These are phyloP conservation scores for Gossypium schwendimanii DNA, from an alignment of 441 rosid genomes.

Conservation along the genomic window DNA sequence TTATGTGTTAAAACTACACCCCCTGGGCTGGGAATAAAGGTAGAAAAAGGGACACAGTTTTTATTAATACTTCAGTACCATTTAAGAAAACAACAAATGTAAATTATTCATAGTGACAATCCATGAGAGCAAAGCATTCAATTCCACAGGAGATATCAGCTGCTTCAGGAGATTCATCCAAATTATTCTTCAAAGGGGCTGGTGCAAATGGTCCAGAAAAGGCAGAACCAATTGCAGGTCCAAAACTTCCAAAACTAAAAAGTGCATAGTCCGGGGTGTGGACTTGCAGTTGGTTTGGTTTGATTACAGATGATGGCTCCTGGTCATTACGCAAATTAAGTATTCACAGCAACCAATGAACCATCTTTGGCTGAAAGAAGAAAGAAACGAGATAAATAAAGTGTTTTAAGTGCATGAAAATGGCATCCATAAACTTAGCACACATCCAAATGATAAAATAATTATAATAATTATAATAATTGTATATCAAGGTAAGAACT, in stretches of 20 bases:
- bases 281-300: slow-evolving; percentile 83
- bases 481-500: background rate
- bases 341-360: slow-evolving; percentile 43
- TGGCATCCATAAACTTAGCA: background rate
- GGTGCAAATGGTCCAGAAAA: slow-evolving; percentile 48
- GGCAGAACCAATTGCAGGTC: slow-evolving; percentile 41
- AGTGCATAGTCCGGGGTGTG: slow-evolving; percentile 75
- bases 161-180: slow-evolving; percentile 55
- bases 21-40: background rate
- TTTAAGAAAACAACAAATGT: background rate
- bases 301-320: slow-evolving; percentile 55
- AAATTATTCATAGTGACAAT: background rate
- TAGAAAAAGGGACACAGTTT: background rate
- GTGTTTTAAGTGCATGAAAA: background rate
- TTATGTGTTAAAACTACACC: background rate
- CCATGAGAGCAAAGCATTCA: background rate
- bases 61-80: background rate
- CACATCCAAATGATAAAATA: background rate
- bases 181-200: slow-evolving; percentile 43
- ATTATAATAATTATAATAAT: background rate
- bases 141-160: slow-evolving; percentile 35
- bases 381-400: background rate
- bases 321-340: slow-evolving; percentile 49
- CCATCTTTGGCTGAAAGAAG: slow-evolving; percentile 55
- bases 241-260: slow-evolving; percentile 95